These are phyloP conservation scores for Oropetium thomaeum DNA, from an alignment of 176 grass and related monocot genomes.

Conservation along the genomic window DNA sequence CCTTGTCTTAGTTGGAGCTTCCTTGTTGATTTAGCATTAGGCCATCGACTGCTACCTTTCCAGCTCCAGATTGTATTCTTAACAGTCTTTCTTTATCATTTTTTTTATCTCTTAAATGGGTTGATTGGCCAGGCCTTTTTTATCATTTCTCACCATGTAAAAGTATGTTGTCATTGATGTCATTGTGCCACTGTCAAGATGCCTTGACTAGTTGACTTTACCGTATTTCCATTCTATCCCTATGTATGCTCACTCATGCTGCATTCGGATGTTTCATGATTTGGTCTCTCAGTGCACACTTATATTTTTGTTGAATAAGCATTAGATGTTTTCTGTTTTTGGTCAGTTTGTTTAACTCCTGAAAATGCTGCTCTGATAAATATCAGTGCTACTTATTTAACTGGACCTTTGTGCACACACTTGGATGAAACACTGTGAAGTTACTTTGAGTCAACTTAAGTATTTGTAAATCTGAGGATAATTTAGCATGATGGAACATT, in stretches of 20 bases:
- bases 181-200: background rate
- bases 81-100: background rate
- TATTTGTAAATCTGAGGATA: background rate
- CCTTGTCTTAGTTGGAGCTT: background rate
- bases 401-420: background rate
- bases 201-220: background rate
- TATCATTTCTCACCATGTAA: background rate
- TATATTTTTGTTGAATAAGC: background rate
- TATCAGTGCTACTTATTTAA: background rate
- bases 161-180: background rate
- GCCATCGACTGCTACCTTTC: background rate
- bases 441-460: background rate
- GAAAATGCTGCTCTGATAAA: background rate
- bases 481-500: background rate
- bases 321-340: background rate
- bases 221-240: background rate
- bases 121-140: background rate
- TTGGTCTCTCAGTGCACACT: background rate
- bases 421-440: slow-evolving; percentile 25
- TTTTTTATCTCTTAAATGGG: background rate
- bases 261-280: background rate
- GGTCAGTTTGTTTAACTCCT: background rate
- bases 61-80: slow-evolving; percentile 8
- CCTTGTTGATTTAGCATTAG: background rate
- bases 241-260: background rate